Evolutionary conservation across 257 asterid genomes (phyloP).

Genomic region (Knoxia roxburghii): DNA sequence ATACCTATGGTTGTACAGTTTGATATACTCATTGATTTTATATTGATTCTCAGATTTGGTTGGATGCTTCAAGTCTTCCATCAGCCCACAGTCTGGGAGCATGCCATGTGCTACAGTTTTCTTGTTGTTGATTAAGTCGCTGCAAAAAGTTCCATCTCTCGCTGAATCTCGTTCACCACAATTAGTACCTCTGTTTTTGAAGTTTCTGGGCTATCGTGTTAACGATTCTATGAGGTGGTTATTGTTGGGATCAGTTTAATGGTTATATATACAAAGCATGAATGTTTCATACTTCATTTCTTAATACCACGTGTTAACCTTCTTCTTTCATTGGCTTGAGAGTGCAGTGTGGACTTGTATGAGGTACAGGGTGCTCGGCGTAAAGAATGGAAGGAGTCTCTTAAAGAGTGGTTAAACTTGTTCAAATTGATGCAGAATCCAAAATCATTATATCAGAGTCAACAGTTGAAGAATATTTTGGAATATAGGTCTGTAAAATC

Average conservation of each 20-base stretch:
- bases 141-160: slow-evolving; percentile 63
- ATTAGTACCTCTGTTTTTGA: slow-evolving; percentile 68
- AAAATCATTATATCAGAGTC: slow-evolving; percentile 50
- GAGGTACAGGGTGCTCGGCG: slow-evolving; percentile 37
- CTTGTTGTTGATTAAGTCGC: slow-evolving; percentile 57
- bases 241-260: slow-evolving; percentile 7
- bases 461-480: slow-evolving; percentile 56
- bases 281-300: neutral
- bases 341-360: slow-evolving; percentile 46
- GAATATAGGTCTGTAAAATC: slow-evolving; percentile 55
- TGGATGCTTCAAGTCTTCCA: slow-evolving; percentile 45
- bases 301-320: neutral
- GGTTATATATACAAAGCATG: neutral
- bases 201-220: slow-evolving; percentile 65
- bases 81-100: slow-evolving; percentile 40
- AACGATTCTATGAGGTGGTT: slow-evolving; percentile 49
- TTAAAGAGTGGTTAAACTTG: slow-evolving; percentile 79
- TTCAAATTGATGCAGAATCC: slow-evolving; percentile 63
- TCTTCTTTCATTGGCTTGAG: slow-evolving; percentile 13
- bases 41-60: slow-evolving; percentile 52
- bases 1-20: neutral
- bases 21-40: neutral
- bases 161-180: slow-evolving; percentile 64
- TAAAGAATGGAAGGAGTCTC: slow-evolving; percentile 68
- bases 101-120: slow-evolving; percentile 49